Conservation (phyloP, 2,329 filamentous ascomycete genomes). For the Harringtonia aguacate region DNA sequence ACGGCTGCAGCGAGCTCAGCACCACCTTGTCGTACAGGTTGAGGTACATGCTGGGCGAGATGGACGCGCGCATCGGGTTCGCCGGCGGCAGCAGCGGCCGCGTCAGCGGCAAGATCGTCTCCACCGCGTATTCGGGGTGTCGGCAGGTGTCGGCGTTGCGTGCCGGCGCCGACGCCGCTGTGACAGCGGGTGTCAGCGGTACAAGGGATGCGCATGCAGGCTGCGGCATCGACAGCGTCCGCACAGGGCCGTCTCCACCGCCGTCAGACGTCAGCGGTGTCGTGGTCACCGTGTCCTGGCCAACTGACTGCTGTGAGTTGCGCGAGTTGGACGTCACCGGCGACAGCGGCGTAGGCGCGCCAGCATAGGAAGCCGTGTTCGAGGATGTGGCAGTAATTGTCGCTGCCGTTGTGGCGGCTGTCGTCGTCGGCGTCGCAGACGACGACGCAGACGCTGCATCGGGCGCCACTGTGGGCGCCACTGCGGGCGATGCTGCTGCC, state of each 20-base stretch:
- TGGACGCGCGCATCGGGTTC: conserved; percentile 68
- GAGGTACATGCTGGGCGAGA: conserved; percentile 62
- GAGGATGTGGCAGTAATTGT: background rate
- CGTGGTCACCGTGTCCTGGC: conserved; percentile 21
- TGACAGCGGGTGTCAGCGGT: background rate
- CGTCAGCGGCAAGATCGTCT: conserved; percentile 60
- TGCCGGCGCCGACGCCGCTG: background rate
- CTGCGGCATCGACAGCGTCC: background rate
- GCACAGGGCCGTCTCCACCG: conserved; percentile 3
- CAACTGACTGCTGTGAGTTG: conserved; percentile 11
- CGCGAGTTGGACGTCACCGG: conserved; percentile 16
- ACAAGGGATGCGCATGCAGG: background rate
- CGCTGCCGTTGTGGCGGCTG: background rate
- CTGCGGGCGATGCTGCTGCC: background rate
- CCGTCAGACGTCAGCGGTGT: conserved; percentile 31
- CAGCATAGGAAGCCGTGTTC: too few species aligned
- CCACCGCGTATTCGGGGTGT: conserved; percentile 33
- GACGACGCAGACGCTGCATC: background rate
- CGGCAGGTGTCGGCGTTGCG: conserved; percentile 4
- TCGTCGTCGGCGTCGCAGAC: background rate
- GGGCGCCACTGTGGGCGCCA: background rate
- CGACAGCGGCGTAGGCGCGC: conserved; percentile 11
- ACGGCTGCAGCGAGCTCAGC: conserved; percentile 66
- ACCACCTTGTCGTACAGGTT: conserved; percentile 88
- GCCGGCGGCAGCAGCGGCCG: conserved; percentile 60